These are phyloP conservation scores for Sporothrix curviconia DNA, from an alignment of 2,329 filamentous ascomycete species.

Conservation along the genomic window DNA sequence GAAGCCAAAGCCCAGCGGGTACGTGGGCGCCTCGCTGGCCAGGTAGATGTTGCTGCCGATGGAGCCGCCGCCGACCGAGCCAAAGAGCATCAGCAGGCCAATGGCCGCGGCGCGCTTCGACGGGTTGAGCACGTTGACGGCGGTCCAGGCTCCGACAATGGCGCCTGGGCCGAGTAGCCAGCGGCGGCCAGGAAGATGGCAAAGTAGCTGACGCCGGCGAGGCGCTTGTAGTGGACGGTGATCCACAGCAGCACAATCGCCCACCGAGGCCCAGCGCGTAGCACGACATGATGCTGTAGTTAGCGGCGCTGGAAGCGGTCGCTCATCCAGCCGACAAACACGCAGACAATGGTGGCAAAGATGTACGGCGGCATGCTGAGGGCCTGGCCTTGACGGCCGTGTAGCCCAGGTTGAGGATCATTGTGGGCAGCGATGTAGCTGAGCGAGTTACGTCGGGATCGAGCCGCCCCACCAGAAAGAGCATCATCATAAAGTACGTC, in stretches of 20 bases:
- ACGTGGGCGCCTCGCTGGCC: constrained; percentile 19
- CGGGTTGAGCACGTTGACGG: constrained; percentile 18
- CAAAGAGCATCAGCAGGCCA: constrained; percentile 20
- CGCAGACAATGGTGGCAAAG: constrained; percentile 26
- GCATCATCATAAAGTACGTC: constrained; percentile 48
- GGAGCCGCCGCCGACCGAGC: constrained; percentile 12
- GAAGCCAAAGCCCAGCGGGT: constrained; percentile 20
- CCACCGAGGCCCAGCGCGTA: constrained; percentile 20
- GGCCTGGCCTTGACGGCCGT: constrained; percentile 24
- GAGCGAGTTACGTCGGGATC: constrained; percentile 14
- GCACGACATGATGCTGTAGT: constrained; percentile 18
- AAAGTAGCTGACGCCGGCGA: constrained; percentile 21
- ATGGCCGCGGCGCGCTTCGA: constrained; percentile 22
- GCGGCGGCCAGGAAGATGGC: constrained; percentile 22
- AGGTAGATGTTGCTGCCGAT: constrained; percentile 22
- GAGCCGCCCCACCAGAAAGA: constrained; percentile 13
- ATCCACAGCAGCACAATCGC: constrained; percentile 21
- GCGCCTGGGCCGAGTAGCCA: constrained; percentile 16
- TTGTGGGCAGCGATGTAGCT: constrained; percentile 26
- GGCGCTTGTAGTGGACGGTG: constrained; percentile 18
- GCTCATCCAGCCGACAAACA: constrained; percentile 26
- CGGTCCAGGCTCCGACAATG: constrained; percentile 13
- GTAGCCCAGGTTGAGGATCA: constrained; percentile 26
- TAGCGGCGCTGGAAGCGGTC: constrained; percentile 29
- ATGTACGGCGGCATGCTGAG: constrained; percentile 32